Evolutionary conservation across 2,329 filamentous ascomycete genomes (phyloP).

Genomic region (Colletotrichum noveboracense): DNA sequence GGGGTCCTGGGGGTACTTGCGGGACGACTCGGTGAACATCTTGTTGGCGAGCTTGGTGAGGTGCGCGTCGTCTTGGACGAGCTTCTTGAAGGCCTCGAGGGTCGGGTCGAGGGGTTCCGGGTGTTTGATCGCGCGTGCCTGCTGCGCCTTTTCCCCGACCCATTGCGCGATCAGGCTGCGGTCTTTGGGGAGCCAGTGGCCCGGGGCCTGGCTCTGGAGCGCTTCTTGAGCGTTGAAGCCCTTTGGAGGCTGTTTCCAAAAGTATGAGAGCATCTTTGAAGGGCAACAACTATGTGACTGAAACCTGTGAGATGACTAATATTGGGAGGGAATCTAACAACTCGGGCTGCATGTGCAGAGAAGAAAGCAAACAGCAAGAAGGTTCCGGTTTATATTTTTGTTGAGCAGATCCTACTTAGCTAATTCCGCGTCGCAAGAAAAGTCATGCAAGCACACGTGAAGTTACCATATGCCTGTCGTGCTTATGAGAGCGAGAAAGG

Average conservation of each 20-base stretch:
- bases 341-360: background rate
- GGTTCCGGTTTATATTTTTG: background rate
- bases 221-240: background rate
- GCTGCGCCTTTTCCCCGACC: background rate
- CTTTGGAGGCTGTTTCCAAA: background rate
- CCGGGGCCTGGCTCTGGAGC: background rate
- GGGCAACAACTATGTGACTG: background rate
- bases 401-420: background rate
- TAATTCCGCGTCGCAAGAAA: background rate
- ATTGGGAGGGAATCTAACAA: background rate
- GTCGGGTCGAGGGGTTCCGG: background rate
- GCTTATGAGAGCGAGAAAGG: background rate
- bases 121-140: background rate
- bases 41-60: background rate
- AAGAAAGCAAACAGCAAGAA: background rate
- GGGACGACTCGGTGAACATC: conserved; percentile 1
- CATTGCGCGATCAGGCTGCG: background rate
- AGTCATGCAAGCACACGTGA: background rate
- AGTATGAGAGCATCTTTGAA: background rate
- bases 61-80: background rate
- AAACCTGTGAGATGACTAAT: background rate
- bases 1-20: background rate
- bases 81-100: background rate
- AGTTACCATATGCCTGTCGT: background rate
- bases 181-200: background rate